Evolutionary conservation across 2,329 filamentous ascomycete genomes (phyloP).

Genomic region (Penicillium frequentans): DNA sequence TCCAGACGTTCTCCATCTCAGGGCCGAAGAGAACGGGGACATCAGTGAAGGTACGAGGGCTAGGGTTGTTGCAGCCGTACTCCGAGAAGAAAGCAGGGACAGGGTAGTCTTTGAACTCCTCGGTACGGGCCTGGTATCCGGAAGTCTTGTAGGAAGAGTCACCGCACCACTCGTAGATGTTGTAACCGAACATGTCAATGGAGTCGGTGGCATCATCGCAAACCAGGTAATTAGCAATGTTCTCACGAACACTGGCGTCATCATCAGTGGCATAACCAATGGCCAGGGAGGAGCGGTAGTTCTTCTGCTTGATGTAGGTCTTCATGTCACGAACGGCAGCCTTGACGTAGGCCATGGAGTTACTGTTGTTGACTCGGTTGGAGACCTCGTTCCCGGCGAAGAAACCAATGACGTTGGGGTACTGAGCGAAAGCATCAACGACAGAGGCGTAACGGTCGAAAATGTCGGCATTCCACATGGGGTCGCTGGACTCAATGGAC

Average conservation of each 20-base stretch:
- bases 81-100: conserved; percentile 98
- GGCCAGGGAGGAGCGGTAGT: conserved; percentile 70
- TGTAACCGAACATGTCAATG: conserved; percentile 99
- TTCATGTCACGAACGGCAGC: conserved; percentile 96
- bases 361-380: conserved; percentile 84
- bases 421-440: conserved; percentile 76
- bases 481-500: conserved; percentile 82
- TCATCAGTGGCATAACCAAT: conserved; percentile 97
- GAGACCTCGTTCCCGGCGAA: conserved; percentile 98
- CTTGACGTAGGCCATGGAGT: conserved; percentile 92
- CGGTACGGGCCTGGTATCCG: conserved; percentile 76
- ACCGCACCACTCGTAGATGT: conserved; percentile 99
- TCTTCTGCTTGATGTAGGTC: conserved; percentile 80
- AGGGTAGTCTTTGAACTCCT: conserved; percentile 85
- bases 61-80: conserved; percentile 85
- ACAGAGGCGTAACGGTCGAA: conserved; percentile 81
- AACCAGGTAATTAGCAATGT: conserved; percentile 92
- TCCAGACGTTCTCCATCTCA: conserved; percentile 85
- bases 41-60: conserved; percentile 79
- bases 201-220: conserved; percentile 66
- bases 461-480: conserved; percentile 75
- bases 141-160: conserved; percentile 73
- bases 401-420: conserved; percentile 93
- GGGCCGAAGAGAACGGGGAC: conserved; percentile 75
- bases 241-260: conserved; percentile 75